Percentiles rank a stretch among this genome's conserved stretches.
Evolutionary conservation across 257 asterid genomes (phyloP).

Genomic region (Eucommia ulmoides): DNA sequence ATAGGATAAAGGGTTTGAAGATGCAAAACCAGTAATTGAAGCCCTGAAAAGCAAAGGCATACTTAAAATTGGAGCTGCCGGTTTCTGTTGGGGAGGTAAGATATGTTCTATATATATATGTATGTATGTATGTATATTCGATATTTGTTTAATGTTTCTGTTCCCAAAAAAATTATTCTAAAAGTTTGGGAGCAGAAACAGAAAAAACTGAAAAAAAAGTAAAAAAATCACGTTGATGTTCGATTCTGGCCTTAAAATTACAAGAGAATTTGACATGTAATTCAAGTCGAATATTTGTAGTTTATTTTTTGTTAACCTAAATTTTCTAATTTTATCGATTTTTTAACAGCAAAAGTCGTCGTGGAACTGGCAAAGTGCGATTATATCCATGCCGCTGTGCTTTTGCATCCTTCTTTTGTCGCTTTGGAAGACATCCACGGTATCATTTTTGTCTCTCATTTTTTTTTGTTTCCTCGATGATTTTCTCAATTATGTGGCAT

Average conservation of each 20-base stretch:
- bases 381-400: conserved; percentile 43
- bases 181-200: no score
- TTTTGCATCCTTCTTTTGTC: conserved; percentile 56
- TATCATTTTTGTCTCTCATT: conserved; percentile 4
- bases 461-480: not conserved
- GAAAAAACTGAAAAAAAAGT: no score
- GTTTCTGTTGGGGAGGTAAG: conserved; percentile 70
- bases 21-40: conserved; percentile 47
- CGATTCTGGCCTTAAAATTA: no score
- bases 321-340: not conserved
- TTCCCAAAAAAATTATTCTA: no score
- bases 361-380: conserved; percentile 42
- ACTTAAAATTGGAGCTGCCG: conserved; percentile 50
- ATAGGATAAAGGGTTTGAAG: conserved; percentile 47
- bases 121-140: not conserved
- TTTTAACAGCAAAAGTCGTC: conserved; percentile 47
- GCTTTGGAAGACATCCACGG: conserved; percentile 43
- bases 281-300: no score
- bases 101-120: not conserved
- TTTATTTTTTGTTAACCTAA: no score
- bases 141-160: not conserved
- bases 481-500: not conserved
- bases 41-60: conserved; percentile 46
- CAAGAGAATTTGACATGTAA: no score
- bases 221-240: no score